Evolutionary conservation across 495 filamentous ascomycete genomes (phyloP), one percentile per base, ranked within the genome.

Genomic region (Xylaria intraflava): DNA sequence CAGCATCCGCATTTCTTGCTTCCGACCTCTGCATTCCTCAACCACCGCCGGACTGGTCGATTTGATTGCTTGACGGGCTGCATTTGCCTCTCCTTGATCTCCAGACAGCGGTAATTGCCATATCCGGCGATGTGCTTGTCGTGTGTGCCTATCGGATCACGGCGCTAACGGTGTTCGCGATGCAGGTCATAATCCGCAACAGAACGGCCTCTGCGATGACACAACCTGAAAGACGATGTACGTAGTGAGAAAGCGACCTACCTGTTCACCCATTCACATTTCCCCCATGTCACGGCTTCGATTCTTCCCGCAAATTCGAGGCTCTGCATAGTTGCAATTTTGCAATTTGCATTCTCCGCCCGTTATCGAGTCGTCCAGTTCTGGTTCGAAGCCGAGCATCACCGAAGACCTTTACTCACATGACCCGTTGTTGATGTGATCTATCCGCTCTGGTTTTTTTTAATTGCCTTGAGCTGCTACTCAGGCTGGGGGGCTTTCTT

Each of bases 71-170:
- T n/a, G n/a, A n/a, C n/a, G n/a, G n/a, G n/a, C n/a, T n/a, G n/a
- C n/a, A n/a, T n/a, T n/a, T n/a, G n/a, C n/a, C n/a, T n/a, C n/a
- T n/a, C 41, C 44, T 16, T 20, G 19, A 17, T 46, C 42, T 31
- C 51, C 35, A 20, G 42, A 53, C 51, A 41, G n/a, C 20, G 51
- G 51, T 53, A 46, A 46, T 12, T 53, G 19, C 51, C 51, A 4
- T 40, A 39, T 53, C 43, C 33, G 51, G 51, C 22, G 30, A 40
- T 46, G 31, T 40, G 31, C n/a, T 40, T 44, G 30, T 53, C 51
- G 38, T 46, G 30, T 3, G 3, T 23, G 2, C 16, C n/a, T 11
- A 30, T 29, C 35, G 29, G 22, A 24, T 35, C 8, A 23, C 9
- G 33, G 12, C 42, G 43, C 51, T 53, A 46, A 53, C 17, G 31